Evolutionary conservation across 306 rosid genomes (phyloP).

Genomic region (Alnus rubra): DNA sequence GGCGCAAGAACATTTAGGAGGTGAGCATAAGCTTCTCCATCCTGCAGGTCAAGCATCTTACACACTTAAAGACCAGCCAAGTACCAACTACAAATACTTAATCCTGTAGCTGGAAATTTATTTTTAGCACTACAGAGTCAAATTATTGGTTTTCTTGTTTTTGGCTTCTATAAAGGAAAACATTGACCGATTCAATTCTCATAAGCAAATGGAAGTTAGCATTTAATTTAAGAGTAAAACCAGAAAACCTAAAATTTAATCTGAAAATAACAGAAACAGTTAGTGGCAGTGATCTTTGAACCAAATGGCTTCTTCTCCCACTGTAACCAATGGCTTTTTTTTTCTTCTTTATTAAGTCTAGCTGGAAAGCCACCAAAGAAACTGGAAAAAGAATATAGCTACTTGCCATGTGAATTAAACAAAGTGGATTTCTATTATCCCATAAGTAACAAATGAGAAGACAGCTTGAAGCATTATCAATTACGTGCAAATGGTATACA

Average conservation of each 20-base stretch:
- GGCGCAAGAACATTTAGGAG: constrained; percentile 94
- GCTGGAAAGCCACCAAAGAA: too few species aligned
- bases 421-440: neutral
- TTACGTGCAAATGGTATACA: neutral
- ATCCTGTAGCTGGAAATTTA: neutral
- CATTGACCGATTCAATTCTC: neutral
- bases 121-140: neutral
- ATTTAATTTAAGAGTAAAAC: neutral
- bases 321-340: neutral
- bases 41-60: constrained; percentile 52
- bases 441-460: neutral
- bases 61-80: constrained; percentile 14
- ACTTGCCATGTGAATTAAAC: neutral
- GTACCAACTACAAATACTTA: neutral
- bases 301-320: neutral
- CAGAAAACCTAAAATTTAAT: neutral
- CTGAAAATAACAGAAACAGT: neutral
- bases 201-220: neutral
- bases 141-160: neutral
- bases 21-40: constrained; percentile 93
- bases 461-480: neutral
- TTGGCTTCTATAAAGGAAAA: neutral
- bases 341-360: too few species aligned
- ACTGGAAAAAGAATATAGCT: neutral
- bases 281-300: neutral